Evolutionary conservation across 2,329 filamentous ascomycete species (phyloP).

Genomic region (Pezicula radicicola): DNA sequence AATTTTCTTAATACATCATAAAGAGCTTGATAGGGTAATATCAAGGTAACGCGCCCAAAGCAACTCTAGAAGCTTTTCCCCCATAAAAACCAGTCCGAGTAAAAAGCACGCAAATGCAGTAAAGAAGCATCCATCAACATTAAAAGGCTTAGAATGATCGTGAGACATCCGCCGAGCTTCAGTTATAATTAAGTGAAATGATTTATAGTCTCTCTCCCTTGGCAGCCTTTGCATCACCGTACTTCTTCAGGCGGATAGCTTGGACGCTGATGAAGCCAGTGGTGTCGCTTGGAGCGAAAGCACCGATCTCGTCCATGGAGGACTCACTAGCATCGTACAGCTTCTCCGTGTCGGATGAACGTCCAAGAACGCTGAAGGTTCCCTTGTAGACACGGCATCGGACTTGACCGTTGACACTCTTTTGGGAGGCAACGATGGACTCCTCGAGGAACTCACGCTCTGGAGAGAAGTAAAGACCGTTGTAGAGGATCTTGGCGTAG

Average conservation of each 20-base stretch:
- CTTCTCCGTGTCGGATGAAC: slow-evolving; percentile 63
- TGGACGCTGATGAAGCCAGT: slow-evolving; percentile 57
- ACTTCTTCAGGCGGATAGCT: slow-evolving; percentile 61
- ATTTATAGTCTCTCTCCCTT: slow-evolving; percentile 66
- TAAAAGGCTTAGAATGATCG: no score
- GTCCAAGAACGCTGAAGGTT: slow-evolving; percentile 54
- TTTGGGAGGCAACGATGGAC: slow-evolving; percentile 57
- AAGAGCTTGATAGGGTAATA: no score
- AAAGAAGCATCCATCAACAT: no score
- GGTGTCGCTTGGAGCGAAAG: slow-evolving; percentile 64
- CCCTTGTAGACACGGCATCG: slow-evolving; percentile 67
- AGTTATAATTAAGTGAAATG: neutral
- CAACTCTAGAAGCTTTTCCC: no score
- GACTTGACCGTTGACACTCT: slow-evolving; percentile 59
- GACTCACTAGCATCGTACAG: slow-evolving; percentile 65
- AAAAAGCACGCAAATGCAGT: no score
- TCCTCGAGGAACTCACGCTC: slow-evolving; percentile 71
- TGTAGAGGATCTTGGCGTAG: slow-evolving; percentile 57
- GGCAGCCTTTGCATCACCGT: slow-evolving; percentile 72
- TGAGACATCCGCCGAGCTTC: no score
- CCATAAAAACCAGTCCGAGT: no score
- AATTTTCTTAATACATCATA: no score
- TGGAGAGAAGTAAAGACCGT: slow-evolving; percentile 64
- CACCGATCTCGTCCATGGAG: slow-evolving; percentile 68
- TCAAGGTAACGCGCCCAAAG: no score